Evolutionary conservation across 306 rosid genomes (phyloP).

Genomic region (Mimosa pudica): DNA sequence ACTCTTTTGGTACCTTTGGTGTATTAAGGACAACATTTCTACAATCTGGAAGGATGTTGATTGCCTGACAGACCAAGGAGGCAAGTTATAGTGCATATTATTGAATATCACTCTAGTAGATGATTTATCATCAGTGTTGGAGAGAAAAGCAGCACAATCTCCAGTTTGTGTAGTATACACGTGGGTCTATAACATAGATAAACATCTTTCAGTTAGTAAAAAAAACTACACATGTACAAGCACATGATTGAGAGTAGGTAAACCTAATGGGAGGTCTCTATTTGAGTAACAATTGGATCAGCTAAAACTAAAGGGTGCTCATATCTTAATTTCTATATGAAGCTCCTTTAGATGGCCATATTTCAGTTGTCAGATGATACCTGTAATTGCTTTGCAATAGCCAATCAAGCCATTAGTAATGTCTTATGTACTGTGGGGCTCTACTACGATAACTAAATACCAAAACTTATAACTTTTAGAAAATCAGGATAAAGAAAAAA

Average conservation of each 20-base stretch:
- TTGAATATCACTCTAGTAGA: conserved; percentile 90
- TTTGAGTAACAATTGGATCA: conserved; percentile 80
- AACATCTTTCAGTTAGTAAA: conserved; percentile 36
- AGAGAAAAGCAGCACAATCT: conserved; percentile 87
- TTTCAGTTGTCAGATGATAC: conserved; percentile 92
- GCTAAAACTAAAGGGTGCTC: conserved; percentile 80
- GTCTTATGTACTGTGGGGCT: neutral
- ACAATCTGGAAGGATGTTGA: conserved; percentile 82
- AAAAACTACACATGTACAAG: too few relatives aligned
- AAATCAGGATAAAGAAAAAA: too few relatives aligned
- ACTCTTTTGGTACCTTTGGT: conserved; percentile 62
- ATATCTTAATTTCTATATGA: conserved; percentile 75
- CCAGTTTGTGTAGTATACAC: conserved; percentile 84
- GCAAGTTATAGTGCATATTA: conserved; percentile 93
- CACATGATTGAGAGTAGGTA: too few relatives aligned
- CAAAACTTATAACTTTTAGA: conserved; percentile 24
- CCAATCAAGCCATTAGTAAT: conserved; percentile 28
- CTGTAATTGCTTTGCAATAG: conserved; percentile 45
- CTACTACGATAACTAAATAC: conserved; percentile 11
- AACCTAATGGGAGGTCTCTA: conserved; percentile 93
- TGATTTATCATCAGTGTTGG: conserved; percentile 75
- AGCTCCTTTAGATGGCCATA: conserved; percentile 98
- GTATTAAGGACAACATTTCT: conserved; percentile 88
- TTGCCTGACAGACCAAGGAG: conserved; percentile 93
- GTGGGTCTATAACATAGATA: conserved; percentile 61